These are phyloP conservation scores for Colletotrichum agaves DNA, from an alignment of 2,329 filamentous ascomycete species.

Conservation along the genomic window DNA sequence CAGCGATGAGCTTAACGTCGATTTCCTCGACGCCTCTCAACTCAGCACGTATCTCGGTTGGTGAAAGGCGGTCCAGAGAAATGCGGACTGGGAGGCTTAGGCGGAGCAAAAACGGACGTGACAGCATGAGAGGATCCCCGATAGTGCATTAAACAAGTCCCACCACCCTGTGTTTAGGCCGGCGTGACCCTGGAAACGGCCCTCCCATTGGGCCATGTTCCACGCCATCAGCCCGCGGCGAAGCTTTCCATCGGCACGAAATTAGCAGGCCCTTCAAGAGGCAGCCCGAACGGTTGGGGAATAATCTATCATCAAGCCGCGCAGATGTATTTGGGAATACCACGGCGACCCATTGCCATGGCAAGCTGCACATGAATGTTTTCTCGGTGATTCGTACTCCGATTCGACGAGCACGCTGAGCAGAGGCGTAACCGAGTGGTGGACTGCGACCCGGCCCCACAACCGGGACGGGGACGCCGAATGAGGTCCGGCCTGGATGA, in stretches of 20 bases:
- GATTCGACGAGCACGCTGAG: too few relatives aligned
- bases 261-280: not conserved
- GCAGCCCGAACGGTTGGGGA: not conserved
- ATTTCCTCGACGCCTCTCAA: not conserved
- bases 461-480: not conserved
- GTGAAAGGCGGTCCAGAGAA: not conserved
- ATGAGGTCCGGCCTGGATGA: not conserved
- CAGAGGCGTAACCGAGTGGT: too few relatives aligned
- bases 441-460: not conserved
- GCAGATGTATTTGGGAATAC: too few relatives aligned
- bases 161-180: not conserved
- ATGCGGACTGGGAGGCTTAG: not conserved
- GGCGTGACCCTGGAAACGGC: not conserved
- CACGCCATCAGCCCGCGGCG: not conserved
- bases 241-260: not conserved
- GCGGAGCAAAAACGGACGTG: not conserved
- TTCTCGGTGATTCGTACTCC: too few relatives aligned
- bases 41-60: not conserved
- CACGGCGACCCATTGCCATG: too few relatives aligned
- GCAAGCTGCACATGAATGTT: too few relatives aligned
- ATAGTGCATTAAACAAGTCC: not conserved
- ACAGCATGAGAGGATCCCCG: not conserved
- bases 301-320: not conserved
- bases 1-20: not conserved
- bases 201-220: not conserved